Percentiles rank a stretch among this genome's conserved stretches.
phyloP scores from a whole-genome alignment of 371 early-diverging fungal genomes.

The Cokeromyces recurvatus region DNA sequence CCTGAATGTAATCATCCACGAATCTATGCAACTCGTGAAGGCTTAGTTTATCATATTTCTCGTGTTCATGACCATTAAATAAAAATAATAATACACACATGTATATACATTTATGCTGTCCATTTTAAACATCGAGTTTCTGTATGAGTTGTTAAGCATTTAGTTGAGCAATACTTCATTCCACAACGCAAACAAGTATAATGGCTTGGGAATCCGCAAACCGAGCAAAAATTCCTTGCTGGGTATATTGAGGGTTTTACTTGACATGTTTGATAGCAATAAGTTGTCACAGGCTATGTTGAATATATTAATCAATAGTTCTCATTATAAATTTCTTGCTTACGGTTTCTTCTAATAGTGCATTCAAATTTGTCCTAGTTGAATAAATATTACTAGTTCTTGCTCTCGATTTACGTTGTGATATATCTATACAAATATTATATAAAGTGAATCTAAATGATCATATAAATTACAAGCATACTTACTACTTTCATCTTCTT shows the following conservation, averaged over 20 bases:
- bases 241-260: conserved; percentile 55
- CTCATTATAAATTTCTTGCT: conserved; percentile 8
- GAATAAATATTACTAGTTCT: conserved; percentile 33
- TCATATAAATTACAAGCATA: no score
- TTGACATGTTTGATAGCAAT: conserved; percentile 52
- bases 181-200: conserved; percentile 62
- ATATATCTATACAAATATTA: no score
- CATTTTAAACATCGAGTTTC: conserved; percentile 53
- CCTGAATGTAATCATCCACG: conserved; percentile 35
- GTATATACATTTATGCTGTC: conserved; percentile 7
- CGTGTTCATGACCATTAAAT: conserved; percentile 28
- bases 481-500: conserved; percentile 38
- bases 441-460: no score
- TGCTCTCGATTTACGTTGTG: conserved; percentile 20
- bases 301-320: conserved; percentile 7
- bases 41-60: conserved; percentile 43
- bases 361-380: conserved; percentile 48
- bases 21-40: conserved; percentile 42
- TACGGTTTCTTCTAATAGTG: conserved; percentile 55
- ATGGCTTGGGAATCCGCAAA: conserved; percentile 58
- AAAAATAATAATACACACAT: background rate
- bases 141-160: conserved; percentile 52
- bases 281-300: conserved; percentile 21
- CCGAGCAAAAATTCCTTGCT: conserved; percentile 61
- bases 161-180: conserved; percentile 62